A percentile compares a stretch with the other conserved stretches of the same genome.
Evolutionary conservation across 2,329 filamentous ascomycete species (phyloP).

Genomic region (Stagonosporopsis vannaccii): DNA sequence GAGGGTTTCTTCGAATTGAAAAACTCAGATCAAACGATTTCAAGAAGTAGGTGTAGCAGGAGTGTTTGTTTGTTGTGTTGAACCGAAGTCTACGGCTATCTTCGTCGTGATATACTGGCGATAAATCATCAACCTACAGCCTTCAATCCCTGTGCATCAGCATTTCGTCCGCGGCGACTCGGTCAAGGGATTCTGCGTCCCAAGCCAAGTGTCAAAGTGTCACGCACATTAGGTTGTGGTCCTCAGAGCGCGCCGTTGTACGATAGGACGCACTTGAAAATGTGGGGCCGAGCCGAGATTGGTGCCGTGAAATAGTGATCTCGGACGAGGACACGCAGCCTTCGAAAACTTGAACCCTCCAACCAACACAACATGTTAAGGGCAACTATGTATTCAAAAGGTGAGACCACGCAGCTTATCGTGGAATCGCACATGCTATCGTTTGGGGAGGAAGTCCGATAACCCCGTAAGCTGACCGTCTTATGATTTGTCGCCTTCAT

Average conservation of each 20-base stretch:
- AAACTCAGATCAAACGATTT: not conserved
- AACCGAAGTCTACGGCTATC: not conserved
- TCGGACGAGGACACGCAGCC: not conserved
- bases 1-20: not conserved
- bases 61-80: not conserved
- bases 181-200: not conserved
- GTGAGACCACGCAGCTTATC: not conserved
- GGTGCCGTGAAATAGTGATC: not conserved
- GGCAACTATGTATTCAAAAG: not conserved
- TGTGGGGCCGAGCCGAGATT: not conserved
- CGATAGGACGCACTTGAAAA: not conserved
- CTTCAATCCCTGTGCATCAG: not conserved
- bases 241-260: not conserved
- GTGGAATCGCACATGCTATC: not conserved
- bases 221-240: not conserved
- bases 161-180: not conserved
- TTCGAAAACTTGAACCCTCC: not conserved
- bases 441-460: not conserved
- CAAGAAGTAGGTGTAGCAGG: not conserved
- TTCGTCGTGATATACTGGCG: not conserved
- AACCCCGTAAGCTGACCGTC: too few relatives aligned
- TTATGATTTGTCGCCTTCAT: too few relatives aligned
- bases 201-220: not conserved
- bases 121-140: not conserved
- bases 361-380: not conserved